Conservation (phyloP, 805 yeast genomes). For the Saccharomyces jurei region DNA sequence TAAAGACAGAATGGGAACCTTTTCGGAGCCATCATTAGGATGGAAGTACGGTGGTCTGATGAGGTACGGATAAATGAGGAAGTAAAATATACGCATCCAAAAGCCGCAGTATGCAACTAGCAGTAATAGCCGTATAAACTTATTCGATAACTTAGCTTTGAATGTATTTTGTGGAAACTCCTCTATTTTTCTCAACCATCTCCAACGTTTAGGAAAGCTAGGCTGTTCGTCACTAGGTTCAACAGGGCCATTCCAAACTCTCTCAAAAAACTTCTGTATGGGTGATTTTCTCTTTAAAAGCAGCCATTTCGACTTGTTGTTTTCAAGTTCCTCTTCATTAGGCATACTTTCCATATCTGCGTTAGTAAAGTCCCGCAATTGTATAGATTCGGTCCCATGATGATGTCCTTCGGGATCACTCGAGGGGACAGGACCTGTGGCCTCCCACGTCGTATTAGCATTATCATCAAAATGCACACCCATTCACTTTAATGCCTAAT, state of each 20-base stretch:
- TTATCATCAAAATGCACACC: background rate
- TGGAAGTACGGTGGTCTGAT: conserved; percentile 34
- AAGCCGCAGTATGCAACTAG: conserved; percentile 35
- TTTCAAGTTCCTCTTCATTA: conserved; percentile 1
- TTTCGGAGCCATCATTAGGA: conserved; percentile 14
- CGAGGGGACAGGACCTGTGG: background rate
- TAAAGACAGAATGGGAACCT: conserved; percentile 34
- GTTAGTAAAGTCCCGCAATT: background rate
- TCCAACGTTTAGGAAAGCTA: conserved; percentile 21
- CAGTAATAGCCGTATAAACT: conserved; percentile 24
- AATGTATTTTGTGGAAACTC: conserved; percentile 35
- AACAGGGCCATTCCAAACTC: conserved; percentile 51
- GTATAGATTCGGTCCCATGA: background rate
- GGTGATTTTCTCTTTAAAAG: conserved; percentile 9
- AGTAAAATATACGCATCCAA: conserved; percentile 39
- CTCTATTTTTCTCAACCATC: conserved; percentile 31
- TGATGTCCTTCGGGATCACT: background rate
- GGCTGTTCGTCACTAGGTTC: conserved; percentile 43
- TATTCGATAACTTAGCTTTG: conserved; percentile 21
- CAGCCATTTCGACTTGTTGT: conserved; percentile 12
- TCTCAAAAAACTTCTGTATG: conserved; percentile 22
- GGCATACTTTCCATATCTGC: background rate
- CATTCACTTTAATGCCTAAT: background rate
- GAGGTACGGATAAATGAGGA: conserved; percentile 39
- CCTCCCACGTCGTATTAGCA: background rate